Evolutionary conservation across 345 rosid species (phyloP).

Genomic region (Salix suchowensis): DNA sequence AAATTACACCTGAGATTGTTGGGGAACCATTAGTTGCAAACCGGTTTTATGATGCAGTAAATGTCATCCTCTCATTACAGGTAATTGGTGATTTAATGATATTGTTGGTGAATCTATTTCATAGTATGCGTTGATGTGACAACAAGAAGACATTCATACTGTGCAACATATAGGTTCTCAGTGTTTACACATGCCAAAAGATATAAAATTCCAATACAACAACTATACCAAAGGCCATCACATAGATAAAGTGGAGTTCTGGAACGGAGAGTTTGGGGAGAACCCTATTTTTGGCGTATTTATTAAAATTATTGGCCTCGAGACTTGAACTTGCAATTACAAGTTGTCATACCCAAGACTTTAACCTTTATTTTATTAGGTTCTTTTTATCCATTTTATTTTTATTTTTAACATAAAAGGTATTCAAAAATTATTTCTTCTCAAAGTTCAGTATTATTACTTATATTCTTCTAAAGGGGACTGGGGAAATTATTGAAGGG

Average conservation of each 20-base stretch:
- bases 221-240: not conserved
- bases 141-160: not conserved
- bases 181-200: not conserved
- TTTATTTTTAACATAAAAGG: not conserved
- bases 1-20: conserved; percentile 66
- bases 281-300: not conserved
- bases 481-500: not conserved
- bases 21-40: conserved; percentile 67
- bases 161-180: not conserved
- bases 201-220: not conserved
- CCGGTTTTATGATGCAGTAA: conserved; percentile 70
- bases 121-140: not conserved
- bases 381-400: not conserved
- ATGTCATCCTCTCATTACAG: conserved; percentile 86
- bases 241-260: not conserved
- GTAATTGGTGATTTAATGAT: conserved; percentile 26
- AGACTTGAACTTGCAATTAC: not conserved
- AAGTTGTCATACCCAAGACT: not conserved
- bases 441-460: not conserved
- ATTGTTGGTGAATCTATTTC: not conserved
- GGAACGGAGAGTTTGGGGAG: not conserved
- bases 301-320: not conserved
- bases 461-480: not conserved
- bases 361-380: not conserved
- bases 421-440: not conserved